phyloP scores from a whole-genome alignment of 306 rosid species.

The Quercus mongolica region DNA sequence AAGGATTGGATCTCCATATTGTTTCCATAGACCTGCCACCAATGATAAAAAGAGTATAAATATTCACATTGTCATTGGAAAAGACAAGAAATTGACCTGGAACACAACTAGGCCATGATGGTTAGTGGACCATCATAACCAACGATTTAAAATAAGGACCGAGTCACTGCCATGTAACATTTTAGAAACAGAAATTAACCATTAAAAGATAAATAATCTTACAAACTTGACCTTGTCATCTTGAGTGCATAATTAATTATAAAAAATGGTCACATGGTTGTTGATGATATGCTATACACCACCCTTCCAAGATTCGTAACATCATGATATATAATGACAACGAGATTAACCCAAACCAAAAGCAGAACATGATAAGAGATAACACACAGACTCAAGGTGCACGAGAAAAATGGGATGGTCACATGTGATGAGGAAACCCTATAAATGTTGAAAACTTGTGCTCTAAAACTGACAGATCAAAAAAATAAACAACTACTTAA shows the following conservation, averaged over 20 bases:
- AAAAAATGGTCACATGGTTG: too few species aligned
- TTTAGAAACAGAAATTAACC: too few species aligned
- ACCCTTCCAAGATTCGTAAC: too few species aligned
- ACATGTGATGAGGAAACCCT: background rate
- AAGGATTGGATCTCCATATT: constrained; percentile 93
- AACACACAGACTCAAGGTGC: background rate
- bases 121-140: too few species aligned
- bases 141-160: too few species aligned
- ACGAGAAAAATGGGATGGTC: background rate
- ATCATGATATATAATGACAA: too few species aligned
- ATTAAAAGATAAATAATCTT: too few species aligned
- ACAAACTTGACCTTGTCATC: too few species aligned
- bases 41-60: constrained; percentile 3
- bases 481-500: constrained; percentile 1
- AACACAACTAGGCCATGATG: too few species aligned
- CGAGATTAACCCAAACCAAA: background rate
- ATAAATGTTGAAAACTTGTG: background rate
- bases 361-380: background rate
- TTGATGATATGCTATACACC: too few species aligned
- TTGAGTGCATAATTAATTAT: too few species aligned
- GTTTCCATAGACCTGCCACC: constrained; percentile 87
- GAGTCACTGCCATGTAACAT: too few species aligned
- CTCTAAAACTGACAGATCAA: background rate
- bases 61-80: constrained; percentile 1
- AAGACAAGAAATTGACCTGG: background rate